Conservation (phyloP, 2,329 filamentous ascomycete species). For the Hymenoscyphus albidus region DNA sequence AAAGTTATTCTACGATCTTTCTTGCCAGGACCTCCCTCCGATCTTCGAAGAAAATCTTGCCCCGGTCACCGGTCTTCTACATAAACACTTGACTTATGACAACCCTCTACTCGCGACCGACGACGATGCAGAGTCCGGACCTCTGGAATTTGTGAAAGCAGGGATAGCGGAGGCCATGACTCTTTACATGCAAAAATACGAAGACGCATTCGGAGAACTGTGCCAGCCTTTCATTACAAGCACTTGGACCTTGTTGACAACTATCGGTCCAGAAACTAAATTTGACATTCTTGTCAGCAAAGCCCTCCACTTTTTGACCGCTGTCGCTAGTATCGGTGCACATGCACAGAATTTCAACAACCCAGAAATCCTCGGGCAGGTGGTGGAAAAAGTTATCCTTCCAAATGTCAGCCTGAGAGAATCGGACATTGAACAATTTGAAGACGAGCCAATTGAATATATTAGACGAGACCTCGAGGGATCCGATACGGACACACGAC, state of each 20-base stretch:
- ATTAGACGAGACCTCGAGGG: slow-evolving; percentile 93
- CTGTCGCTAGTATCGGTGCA: slow-evolving; percentile 71
- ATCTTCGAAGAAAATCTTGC: slow-evolving; percentile 87
- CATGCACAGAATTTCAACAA: slow-evolving; percentile 86
- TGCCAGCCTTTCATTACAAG: slow-evolving; percentile 82
- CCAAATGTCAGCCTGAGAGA: slow-evolving; percentile 90
- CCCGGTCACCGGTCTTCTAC: slow-evolving; percentile 71
- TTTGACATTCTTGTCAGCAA: slow-evolving; percentile 94
- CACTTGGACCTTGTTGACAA: slow-evolving; percentile 87
- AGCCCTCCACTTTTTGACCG: slow-evolving; percentile 89
- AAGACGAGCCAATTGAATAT: slow-evolving; percentile 98
- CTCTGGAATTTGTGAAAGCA: slow-evolving; percentile 82
- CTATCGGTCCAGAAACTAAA: slow-evolving; percentile 80
- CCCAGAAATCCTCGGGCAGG: slow-evolving; percentile 72
- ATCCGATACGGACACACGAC: slow-evolving; percentile 89
- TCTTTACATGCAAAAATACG: slow-evolving; percentile 90
- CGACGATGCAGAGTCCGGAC: slow-evolving; percentile 84
- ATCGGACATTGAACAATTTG: slow-evolving; percentile 91
- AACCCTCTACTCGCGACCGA: slow-evolving; percentile 79
- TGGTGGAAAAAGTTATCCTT: slow-evolving; percentile 93
- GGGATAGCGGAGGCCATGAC: slow-evolving; percentile 90
- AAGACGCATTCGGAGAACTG: slow-evolving; percentile 83
- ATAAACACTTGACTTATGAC: slow-evolving; percentile 90
- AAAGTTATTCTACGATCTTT: slow-evolving; percentile 93
- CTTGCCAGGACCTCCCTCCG: slow-evolving; percentile 93